Base-by-base conservation (phyloP, 306 rosid species). In the Glycine soja region DNA sequence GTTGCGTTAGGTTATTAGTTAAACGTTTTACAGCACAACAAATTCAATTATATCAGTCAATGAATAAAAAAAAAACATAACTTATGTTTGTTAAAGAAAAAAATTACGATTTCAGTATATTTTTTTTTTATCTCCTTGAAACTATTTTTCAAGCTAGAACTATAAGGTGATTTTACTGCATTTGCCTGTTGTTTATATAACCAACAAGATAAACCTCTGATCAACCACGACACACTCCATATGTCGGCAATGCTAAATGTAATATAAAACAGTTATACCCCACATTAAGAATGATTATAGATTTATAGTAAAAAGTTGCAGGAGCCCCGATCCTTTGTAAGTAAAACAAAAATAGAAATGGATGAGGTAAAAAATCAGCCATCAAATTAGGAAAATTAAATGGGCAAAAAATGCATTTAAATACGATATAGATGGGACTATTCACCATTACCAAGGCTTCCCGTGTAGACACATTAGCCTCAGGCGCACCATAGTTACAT, bases 401-500 rank as follows among this genome's bases (percentile, higher is more conserved):
- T 51, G 24, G 45, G 34, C 6, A 12, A 70, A 70, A 47, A 48
- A 12, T 4, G 58, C 7, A 70, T 19, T 47, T 54, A 85, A 3
- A 74, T 56, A 50, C 3, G 32, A 74, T 36, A 24, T 24, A 38
- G 7, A 71, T 11, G 36, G 18, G 79, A 65, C 10, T 75, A 79
- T 57, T 54, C 82, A 86, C 38, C 57, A 87, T 85, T 93, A 96
- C 99, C 99, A 96, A 87, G 43, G 98, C 98, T 78, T 96, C 99
- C 85, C 94, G 80, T 78, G 99, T 38, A 24, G 98, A 93, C 16
- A 93, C 93, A 84, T 88, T 88, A 12, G 93, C 69, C 87, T 96
- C 99, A 47, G 99, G 97, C 11, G 95, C 97, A 77, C 97, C 98
- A 88, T 93, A 96, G 91, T 92, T 96, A 88, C 97, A 89, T 85